Evolutionary conservation across 2,329 filamentous ascomycete species (phyloP), one percentile per base, ranked within the genome.

Genomic region (Raffaelea ambrosiae): DNA sequence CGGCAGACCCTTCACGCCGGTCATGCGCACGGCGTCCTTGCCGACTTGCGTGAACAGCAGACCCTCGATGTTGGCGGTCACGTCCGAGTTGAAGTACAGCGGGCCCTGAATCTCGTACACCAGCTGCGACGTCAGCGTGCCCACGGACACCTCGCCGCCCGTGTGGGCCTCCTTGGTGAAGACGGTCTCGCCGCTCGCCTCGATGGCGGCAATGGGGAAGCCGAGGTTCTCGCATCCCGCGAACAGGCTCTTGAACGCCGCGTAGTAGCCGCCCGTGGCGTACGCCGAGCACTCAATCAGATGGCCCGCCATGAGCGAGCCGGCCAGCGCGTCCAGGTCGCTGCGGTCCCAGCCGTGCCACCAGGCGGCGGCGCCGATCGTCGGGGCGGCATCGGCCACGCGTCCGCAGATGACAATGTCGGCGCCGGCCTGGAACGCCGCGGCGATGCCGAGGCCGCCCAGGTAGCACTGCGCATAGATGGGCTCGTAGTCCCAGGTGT

Each of bases 211-310:
- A n/a, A 70, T 64, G 0, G 65, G 65, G 29, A 62, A 66, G 0
- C 59, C 63, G 10, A 64, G 52, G n/a, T 63, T 57, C 10, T 64
- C 57, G 1, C 63, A 57, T 13, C 58, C 58, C 4, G 47, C 33
- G 7, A 50, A 36, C 47, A 49, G 54, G 43, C 71, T 65, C 1
- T 70, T 48, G 50, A 72, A 76, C 1, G 74, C 76, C 0, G 73
- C 66, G 50, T 77, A 80, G 52, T 80, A 79, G 0, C 63, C 70
- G 0, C 76, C 76, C 0, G 72, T 74, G 3, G 72, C 72, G 47
- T 80, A 80, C 1, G 70, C 64, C 0, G 66, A 69, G 53, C 74
- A 78, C 54, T 79, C 75, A 38, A 77, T 76, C 5, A 77, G 56
- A 57, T 78, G 50, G 1, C 71, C 74, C 0, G 73, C 72, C 4